Percentiles rank a stretch among this genome's conserved stretches.
phyloP scores from a whole-genome alignment of 2,329 filamentous ascomycete species.

The Xylariomycetidae sp. region DNA sequence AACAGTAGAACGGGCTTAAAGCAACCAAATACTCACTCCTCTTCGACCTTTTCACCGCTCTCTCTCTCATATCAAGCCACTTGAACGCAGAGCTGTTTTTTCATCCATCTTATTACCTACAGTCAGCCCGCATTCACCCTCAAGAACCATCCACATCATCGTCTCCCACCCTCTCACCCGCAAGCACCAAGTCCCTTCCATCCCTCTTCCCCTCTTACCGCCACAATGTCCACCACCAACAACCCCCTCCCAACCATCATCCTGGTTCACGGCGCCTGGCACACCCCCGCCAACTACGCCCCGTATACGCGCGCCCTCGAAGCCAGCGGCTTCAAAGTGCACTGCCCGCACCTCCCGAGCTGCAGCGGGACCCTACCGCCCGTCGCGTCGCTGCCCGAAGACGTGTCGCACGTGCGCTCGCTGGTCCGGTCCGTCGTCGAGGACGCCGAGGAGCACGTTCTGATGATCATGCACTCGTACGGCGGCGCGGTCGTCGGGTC shows the following conservation, averaged over 20 bases:
- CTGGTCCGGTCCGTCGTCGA: not conserved
- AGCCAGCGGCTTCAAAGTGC: slow-evolving; percentile 1
- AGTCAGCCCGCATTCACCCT: too few relatives aligned
- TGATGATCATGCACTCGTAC: slow-evolving; percentile 5
- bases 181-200: too few relatives aligned
- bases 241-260: slow-evolving; percentile 1
- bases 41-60: too few relatives aligned
- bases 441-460: not conserved
- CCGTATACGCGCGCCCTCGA: not conserved
- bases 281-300: not conserved
- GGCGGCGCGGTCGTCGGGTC: slow-evolving; percentile 1
- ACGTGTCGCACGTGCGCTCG: not conserved
- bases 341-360: not conserved
- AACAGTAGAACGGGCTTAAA: too few relatives aligned
- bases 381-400: not conserved
- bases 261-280: slow-evolving; percentile 4
- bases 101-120: too few relatives aligned
- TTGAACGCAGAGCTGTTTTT: too few relatives aligned
- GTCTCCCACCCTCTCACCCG: too few relatives aligned
- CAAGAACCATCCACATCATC: too few relatives aligned
- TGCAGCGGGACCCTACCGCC: not conserved
- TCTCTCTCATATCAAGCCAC: too few relatives aligned
- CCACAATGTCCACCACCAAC: not conserved
- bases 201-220: too few relatives aligned
- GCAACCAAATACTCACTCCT: too few relatives aligned